A percentile compares a stretch with the other conserved stretches of the same genome.
phyloP scores from a whole-genome alignment of 1,284 basidiomycete genomes.

The Takashimella koratensis region DNA sequence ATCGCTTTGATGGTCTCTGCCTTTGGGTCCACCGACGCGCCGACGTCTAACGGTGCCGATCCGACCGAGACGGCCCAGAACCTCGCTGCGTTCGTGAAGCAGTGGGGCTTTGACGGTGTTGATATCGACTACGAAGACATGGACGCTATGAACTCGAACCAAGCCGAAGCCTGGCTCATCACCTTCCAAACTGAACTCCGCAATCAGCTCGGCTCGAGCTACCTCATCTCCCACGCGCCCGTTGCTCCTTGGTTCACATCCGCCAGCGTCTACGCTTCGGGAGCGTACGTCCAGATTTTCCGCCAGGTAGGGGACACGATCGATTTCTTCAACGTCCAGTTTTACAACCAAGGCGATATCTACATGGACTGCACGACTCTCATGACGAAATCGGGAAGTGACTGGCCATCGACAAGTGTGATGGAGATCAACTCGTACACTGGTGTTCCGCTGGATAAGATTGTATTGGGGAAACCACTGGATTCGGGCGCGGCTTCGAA shows the following conservation, averaged over 20 bases:
- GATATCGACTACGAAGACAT: constrained; percentile 49
- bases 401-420: constrained; percentile 39
- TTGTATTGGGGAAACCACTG: constrained; percentile 47
- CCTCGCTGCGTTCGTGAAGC: constrained; percentile 33
- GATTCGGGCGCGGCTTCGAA: not conserved
- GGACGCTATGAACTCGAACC: constrained; percentile 8
- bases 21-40: constrained; percentile 38
- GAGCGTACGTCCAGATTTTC: constrained; percentile 19
- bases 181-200: constrained; percentile 26
- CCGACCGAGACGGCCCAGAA: constrained; percentile 21
- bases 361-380: constrained; percentile 16
- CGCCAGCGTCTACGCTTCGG: constrained; percentile 6
- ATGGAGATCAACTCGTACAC: constrained; percentile 40
- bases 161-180: constrained; percentile 23
- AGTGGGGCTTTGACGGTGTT: constrained; percentile 48
- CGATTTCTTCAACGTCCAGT: constrained; percentile 36
- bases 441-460: constrained; percentile 40
- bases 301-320: constrained; percentile 18
- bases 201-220: constrained; percentile 16
- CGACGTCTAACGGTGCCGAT: constrained; percentile 31
- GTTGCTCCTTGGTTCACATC: constrained; percentile 18
- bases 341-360: constrained; percentile 31
- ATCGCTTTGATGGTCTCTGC: constrained; percentile 44
- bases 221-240: constrained; percentile 31
- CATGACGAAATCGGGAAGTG: constrained; percentile 21